Evolutionary conservation across 2,329 filamentous ascomycete species (phyloP).

Genomic region (Paracorniculantispora psalliotae): DNA sequence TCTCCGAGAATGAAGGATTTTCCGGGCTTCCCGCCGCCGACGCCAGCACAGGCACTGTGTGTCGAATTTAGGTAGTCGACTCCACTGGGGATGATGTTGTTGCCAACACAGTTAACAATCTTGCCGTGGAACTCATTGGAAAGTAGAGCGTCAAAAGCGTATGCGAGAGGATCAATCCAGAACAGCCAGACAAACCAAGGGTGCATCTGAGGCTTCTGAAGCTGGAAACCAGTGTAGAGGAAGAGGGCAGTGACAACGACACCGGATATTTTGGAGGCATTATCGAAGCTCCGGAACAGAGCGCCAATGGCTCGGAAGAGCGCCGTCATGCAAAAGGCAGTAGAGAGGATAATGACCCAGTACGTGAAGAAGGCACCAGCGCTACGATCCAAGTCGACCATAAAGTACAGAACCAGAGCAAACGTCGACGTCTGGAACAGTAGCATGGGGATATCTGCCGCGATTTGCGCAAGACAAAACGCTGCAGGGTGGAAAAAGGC

Average conservation of each 20-base stretch:
- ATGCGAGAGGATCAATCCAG: constrained; percentile 64
- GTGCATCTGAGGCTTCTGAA: constrained; percentile 56
- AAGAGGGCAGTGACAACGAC: constrained; percentile 46
- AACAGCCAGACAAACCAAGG: constrained; percentile 60
- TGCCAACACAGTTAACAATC: constrained; percentile 43
- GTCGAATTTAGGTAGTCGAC: constrained; percentile 38
- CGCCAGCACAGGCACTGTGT: constrained; percentile 52
- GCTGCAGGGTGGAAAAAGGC: constrained; percentile 54
- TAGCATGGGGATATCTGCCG: constrained; percentile 51
- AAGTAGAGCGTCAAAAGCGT: constrained; percentile 63
- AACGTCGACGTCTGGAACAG: constrained; percentile 56
- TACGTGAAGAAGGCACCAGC: constrained; percentile 67
- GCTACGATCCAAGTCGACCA: constrained; percentile 64
- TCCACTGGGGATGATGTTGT: constrained; percentile 47
- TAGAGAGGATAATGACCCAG: constrained; percentile 48
- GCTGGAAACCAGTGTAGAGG: constrained; percentile 62
- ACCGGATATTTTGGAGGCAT: constrained; percentile 52
- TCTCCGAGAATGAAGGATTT: constrained; percentile 49
- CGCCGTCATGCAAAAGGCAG: constrained; percentile 54
- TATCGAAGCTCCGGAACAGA: constrained; percentile 51
- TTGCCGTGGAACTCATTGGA: constrained; percentile 65
- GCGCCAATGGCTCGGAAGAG: constrained; percentile 54
- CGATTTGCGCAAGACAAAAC: constrained; percentile 53
- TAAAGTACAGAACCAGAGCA: constrained; percentile 57
- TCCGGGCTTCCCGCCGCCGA: constrained; percentile 49